phyloP scores from a whole-genome alignment of 1,139 yeast genomes.

The Scheffersomyces lignicola region DNA sequence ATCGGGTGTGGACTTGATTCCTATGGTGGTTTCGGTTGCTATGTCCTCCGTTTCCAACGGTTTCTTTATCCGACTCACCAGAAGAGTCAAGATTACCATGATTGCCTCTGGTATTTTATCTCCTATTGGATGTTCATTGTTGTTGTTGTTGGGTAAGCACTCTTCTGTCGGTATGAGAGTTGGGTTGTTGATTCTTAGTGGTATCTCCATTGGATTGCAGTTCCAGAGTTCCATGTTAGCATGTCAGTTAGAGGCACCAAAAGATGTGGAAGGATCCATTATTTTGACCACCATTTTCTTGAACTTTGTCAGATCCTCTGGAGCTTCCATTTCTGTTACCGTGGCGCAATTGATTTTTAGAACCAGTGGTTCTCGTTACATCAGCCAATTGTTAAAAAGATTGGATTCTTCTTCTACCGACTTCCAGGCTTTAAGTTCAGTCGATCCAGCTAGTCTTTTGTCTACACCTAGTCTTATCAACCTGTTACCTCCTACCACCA shows the following conservation, averaged over 20 bases:
- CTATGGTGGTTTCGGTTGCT: constrained; percentile 54
- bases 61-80: constrained; percentile 42
- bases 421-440: constrained; percentile 15
- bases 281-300: constrained; percentile 50
- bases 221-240: constrained; percentile 54
- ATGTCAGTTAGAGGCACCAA: constrained; percentile 58
- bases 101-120: constrained; percentile 44
- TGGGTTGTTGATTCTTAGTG: constrained; percentile 55
- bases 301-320: constrained; percentile 47
- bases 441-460: constrained; percentile 22
- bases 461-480: constrained; percentile 31
- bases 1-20: constrained; percentile 60
- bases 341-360: constrained; percentile 49
- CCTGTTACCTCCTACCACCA: constrained; percentile 22
- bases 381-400: constrained; percentile 15
- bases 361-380: constrained; percentile 24
- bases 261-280: constrained; percentile 46
- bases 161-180: constrained; percentile 41
- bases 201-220: constrained; percentile 54
- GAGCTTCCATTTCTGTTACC: constrained; percentile 50
- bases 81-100: constrained; percentile 49
- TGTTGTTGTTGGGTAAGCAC: constrained; percentile 38
- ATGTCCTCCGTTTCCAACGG: constrained; percentile 50
- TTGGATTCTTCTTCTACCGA: constrained; percentile 17
- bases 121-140: constrained; percentile 54